Evolutionary conservation across 176 grass and related monocot genomes (phyloP).

Genomic region (Stipa capillata): DNA sequence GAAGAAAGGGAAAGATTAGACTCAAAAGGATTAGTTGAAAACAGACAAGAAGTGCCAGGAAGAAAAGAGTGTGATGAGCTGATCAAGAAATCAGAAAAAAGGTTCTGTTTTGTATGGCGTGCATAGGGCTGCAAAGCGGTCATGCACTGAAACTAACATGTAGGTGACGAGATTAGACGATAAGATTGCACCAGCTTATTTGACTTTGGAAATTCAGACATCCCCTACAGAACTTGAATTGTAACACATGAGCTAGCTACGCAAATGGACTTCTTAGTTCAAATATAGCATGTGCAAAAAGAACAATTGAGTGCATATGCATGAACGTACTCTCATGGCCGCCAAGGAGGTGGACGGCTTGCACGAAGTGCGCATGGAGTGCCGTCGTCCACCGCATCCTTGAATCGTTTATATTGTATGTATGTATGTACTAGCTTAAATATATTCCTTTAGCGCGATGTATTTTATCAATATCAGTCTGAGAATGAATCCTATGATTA

Average conservation of each 20-base stretch:
- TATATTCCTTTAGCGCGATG: too few species aligned
- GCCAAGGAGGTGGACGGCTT: conserved; percentile 87
- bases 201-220: background rate
- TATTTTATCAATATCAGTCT: too few species aligned
- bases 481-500: too few species aligned
- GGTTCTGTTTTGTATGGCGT: conserved; percentile 4
- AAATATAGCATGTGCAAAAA: background rate
- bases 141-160: background rate
- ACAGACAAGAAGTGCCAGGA: conserved; percentile 17
- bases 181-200: background rate
- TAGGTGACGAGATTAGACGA: background rate
- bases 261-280: background rate
- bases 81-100: background rate
- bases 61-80: background rate
- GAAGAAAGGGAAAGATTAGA: background rate
- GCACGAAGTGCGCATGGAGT: conserved; percentile 89
- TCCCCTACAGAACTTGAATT: background rate
- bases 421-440: too few species aligned
- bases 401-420: too few species aligned
- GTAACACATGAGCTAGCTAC: background rate
- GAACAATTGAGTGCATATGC: background rate
- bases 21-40: background rate
- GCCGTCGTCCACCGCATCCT: conserved; percentile 97
- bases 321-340: conserved; percentile 84
- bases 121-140: background rate